These are phyloP conservation scores for Geotrichum fermentans DNA, from an alignment of 1,139 yeast genomes.

Conservation along the genomic window DNA sequence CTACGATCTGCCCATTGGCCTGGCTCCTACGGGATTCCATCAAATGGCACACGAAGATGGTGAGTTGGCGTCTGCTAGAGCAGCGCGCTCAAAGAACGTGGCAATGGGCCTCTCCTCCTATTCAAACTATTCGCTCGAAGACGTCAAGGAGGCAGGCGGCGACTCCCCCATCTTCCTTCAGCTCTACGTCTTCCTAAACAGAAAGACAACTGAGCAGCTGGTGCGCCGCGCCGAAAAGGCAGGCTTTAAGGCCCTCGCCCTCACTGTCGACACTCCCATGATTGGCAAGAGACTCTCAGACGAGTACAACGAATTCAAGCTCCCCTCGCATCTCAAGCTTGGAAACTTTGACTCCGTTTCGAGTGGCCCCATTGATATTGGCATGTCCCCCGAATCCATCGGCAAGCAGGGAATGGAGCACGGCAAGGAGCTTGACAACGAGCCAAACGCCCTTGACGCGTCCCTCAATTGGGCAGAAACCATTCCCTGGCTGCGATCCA, in stretches of 20 bases:
- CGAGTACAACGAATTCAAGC: constrained; percentile 43
- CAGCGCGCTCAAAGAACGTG: constrained; percentile 33
- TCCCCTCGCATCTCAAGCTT: constrained; percentile 34
- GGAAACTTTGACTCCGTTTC: constrained; percentile 33
- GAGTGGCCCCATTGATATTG: constrained; percentile 32
- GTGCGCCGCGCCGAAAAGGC: constrained; percentile 49
- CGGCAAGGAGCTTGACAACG: constrained; percentile 20
- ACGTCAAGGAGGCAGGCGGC: constrained; percentile 35
- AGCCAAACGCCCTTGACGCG: constrained; percentile 58
- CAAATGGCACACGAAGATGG: constrained; percentile 61
- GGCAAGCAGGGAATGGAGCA: constrained; percentile 21
- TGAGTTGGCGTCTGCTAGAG: constrained; percentile 44
- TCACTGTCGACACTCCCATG: constrained; percentile 66
- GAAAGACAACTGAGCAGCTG: constrained; percentile 43
- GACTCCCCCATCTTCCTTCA: constrained; percentile 39
- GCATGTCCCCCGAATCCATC: constrained; percentile 29
- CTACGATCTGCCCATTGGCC: constrained; percentile 52
- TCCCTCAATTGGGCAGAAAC: constrained; percentile 57
- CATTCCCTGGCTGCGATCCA: constrained; percentile 39
- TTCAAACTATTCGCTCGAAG: constrained; percentile 33
- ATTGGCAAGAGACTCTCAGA: constrained; percentile 63
- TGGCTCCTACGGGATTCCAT: constrained; percentile 65
- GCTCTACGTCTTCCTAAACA: constrained; percentile 45
- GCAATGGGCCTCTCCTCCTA: constrained; percentile 39
- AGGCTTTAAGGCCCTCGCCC: constrained; percentile 54